Conservation (phyloP, 1,139 yeast genomes). For the Diutina pseudorugosa region DNA sequence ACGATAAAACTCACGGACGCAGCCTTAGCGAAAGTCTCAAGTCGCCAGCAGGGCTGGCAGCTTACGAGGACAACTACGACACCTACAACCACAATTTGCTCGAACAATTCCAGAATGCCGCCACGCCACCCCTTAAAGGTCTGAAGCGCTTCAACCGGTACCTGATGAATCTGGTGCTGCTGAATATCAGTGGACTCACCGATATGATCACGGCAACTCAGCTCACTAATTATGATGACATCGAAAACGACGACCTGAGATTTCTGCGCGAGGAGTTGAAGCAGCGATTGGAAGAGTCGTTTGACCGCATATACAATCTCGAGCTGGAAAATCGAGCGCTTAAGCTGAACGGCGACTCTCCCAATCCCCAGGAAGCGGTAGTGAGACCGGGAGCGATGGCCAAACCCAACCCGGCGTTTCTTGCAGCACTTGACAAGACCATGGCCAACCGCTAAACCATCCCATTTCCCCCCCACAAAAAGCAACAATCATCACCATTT, state of each 20-base stretch:
- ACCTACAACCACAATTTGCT: conserved; percentile 26
- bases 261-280: conserved; percentile 17
- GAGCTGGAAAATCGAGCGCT: conserved; percentile 17
- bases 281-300: conserved; percentile 27
- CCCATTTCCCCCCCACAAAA: too few species aligned
- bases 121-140: conserved; percentile 8
- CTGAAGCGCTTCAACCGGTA: conserved; percentile 17
- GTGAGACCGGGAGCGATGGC: not conserved
- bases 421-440: not conserved
- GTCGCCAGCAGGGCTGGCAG: not conserved
- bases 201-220: conserved; percentile 29
- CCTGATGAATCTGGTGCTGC: conserved; percentile 28
- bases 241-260: conserved; percentile 5
- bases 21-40: not conserved
- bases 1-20: not conserved
- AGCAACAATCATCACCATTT: too few species aligned
- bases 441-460: not conserved
- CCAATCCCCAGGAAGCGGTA: not conserved
- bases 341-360: not conserved
- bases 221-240: conserved; percentile 21
- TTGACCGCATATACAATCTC: conserved; percentile 23
- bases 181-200: conserved; percentile 30
- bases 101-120: conserved; percentile 11
- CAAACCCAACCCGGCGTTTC: conserved; percentile 3
- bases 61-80: not conserved